Evolutionary conservation across 2,329 filamentous ascomycete genomes (phyloP).

Genomic region (Epichloe sp.): DNA sequence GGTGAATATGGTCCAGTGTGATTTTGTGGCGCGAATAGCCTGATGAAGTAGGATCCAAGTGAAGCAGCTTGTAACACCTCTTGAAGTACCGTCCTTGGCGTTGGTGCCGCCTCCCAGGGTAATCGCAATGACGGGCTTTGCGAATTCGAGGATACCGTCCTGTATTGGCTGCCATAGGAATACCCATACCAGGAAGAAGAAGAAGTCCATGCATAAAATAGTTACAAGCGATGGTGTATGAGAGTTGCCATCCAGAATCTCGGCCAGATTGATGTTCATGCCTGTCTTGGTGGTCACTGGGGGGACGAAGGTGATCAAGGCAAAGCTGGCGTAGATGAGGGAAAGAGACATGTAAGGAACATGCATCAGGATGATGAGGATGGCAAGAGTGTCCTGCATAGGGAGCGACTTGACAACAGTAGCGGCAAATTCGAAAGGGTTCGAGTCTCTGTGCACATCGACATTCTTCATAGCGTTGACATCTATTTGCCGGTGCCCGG

Average conservation of each 20-base stretch:
- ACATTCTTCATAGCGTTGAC: constrained; percentile 56
- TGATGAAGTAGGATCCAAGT: constrained; percentile 50
- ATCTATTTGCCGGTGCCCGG: constrained; percentile 52
- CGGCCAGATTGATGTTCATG: constrained; percentile 70
- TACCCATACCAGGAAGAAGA: constrained; percentile 75
- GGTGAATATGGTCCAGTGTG: constrained; percentile 33
- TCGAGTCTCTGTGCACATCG: constrained; percentile 56
- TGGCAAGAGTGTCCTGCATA: constrained; percentile 88
- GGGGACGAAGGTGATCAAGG: constrained; percentile 82
- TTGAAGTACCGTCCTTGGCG: constrained; percentile 53
- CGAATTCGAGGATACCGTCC: constrained; percentile 76
- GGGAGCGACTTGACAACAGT: constrained; percentile 85
- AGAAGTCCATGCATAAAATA: constrained; percentile 68
- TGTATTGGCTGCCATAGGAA: constrained; percentile 80
- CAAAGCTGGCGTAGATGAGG: constrained; percentile 83
- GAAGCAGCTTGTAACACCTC: constrained; percentile 59
- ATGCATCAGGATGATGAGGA: constrained; percentile 89
- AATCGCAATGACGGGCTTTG: constrained; percentile 85
- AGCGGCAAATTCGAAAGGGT: constrained; percentile 62
- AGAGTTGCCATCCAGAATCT: constrained; percentile 79
- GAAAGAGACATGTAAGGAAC: constrained; percentile 80
- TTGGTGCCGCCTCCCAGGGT: constrained; percentile 73
- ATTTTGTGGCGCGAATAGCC: constrained; percentile 34
- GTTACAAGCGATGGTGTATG: constrained; percentile 79
- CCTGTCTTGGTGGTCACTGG: constrained; percentile 67